Evolutionary conservation across 176 grass and related monocot genomes (phyloP), one percentile per base, ranked within the genome.

Genomic region (Zoysia pacifica): DNA sequence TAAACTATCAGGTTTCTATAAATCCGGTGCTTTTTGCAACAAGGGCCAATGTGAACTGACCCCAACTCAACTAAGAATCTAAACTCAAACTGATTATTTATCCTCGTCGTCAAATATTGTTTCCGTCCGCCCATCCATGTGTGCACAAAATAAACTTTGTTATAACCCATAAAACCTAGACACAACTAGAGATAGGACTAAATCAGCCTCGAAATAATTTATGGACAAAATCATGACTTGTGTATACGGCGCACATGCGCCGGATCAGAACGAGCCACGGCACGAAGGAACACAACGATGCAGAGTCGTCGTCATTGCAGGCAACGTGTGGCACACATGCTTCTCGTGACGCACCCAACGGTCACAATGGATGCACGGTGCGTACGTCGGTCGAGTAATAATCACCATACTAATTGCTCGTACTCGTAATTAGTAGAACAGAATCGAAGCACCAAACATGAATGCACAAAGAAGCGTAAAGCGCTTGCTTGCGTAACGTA

Each of bases 291-390:
- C 53, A 41, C 51, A 67, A 61, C 45, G 73, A 14, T 61, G 28
- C 54, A 42, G 11, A 61, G 12, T 52, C 69, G 50, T 55, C 72
- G 16, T 74, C n/a, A 18, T 62, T 62, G 51, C n/a, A 72, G 11
- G 73, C 73, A 75, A 62, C 55, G 11, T 5, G 38, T 12, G 38
- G 15, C 6, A 59, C 40, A 40, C 54, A 14, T 14, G 72, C 42
- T 75, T 35, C 72, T 60, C 54, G 72, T 75, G 72, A 75, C 43
- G 46, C 55, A 14, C 55, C 54, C 54, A 75, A 75, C 73, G 73
- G 73, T 75, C 73, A 75, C 55, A 60, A 75, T 14, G 53, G 53
- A 60, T 41, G 59, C 59, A 53, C 6, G 19, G 18, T 11, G 36
- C 45, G n/a, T 62, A 3, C 55, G 16, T 48, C 48, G 2, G 39